phyloP scores from a whole-genome alignment of 306 rosid genomes.

The Mimosa bimucronata region DNA sequence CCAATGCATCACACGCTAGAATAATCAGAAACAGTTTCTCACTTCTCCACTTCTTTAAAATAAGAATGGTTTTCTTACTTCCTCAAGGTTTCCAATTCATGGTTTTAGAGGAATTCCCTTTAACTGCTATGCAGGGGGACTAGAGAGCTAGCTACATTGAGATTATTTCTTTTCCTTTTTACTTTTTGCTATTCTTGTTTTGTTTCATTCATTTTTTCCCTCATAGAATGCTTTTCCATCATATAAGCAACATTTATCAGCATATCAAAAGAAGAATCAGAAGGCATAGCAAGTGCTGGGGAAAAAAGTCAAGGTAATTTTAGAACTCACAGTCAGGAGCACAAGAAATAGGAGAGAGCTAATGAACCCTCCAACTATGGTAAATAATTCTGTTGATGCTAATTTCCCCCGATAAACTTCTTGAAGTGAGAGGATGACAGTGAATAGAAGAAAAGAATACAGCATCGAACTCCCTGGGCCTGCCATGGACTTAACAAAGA shows the following conservation, averaged over 20 bases:
- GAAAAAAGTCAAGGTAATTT: constrained; percentile 19
- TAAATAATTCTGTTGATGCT: constrained; percentile 85
- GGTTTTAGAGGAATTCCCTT: neutral
- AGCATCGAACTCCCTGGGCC: constrained; percentile 88
- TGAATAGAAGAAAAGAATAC: constrained; percentile 85
- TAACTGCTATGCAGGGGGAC: neutral
- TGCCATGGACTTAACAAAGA: constrained; percentile 69
- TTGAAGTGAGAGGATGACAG: constrained; percentile 90
- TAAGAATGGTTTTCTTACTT: neutral
- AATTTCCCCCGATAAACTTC: constrained; percentile 88
- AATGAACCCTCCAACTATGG: constrained; percentile 89
- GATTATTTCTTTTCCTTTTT: neutral
- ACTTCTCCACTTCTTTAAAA: neutral
- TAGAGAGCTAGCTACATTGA: neutral
- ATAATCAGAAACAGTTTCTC: neutral
- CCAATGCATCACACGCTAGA: neutral
- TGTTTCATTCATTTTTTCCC: neutral
- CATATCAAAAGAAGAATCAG: neutral
- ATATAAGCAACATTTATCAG: neutral
- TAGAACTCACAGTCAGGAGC: constrained; percentile 77
- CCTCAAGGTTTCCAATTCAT: neutral
- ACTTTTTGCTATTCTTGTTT: neutral
- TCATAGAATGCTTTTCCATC: neutral
- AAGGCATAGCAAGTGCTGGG: constrained; percentile 1
- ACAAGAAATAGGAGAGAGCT: constrained; percentile 90